Evolutionary conservation across 768 basidiomycete species (phyloP).

Genomic region (Fistulinella prunicolor): DNA sequence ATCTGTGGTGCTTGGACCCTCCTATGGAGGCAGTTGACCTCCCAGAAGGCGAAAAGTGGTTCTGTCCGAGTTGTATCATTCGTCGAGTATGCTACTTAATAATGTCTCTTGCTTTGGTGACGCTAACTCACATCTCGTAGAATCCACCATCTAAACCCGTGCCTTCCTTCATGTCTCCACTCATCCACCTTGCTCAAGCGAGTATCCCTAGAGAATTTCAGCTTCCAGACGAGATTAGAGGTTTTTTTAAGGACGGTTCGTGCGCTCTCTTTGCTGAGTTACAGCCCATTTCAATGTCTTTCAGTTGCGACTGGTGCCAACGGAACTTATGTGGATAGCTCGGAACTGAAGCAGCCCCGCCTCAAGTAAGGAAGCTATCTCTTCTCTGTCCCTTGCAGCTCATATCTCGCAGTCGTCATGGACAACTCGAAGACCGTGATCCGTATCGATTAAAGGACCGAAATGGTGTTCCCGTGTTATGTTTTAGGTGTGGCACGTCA

Average conservation of each 20-base stretch:
- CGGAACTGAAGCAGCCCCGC: constrained; percentile 71
- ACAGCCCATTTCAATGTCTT: constrained; percentile 16
- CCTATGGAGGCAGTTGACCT: constrained; percentile 88
- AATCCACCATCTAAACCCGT: constrained; percentile 63
- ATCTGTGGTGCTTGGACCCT: constrained; percentile 95
- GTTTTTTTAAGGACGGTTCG: constrained; percentile 85
- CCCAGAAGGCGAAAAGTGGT: constrained; percentile 76
- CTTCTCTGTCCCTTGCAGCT: not conserved
- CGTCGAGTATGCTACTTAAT: constrained; percentile 52
- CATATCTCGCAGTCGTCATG: constrained; percentile 60
- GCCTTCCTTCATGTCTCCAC: constrained; percentile 64
- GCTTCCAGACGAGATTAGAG: constrained; percentile 80
- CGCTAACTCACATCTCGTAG: constrained; percentile 37
- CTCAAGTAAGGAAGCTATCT: constrained; percentile 62
- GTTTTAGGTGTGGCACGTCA: constrained; percentile 85
- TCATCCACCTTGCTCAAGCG: constrained; percentile 66
- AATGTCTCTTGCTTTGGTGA: not conserved
- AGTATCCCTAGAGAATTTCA: constrained; percentile 79
- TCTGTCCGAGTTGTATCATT: constrained; percentile 68
- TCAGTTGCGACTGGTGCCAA: constrained; percentile 75
- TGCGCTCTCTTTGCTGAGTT: constrained; percentile 11
- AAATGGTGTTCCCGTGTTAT: constrained; percentile 79
- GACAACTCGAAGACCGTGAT: constrained; percentile 89
- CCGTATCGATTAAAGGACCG: constrained; percentile 82
- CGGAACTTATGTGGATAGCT: constrained; percentile 81